Conservation (phyloP, 192 early-diverging fungal genomes). For the Gorgonomyces haynaldii region DNA sequence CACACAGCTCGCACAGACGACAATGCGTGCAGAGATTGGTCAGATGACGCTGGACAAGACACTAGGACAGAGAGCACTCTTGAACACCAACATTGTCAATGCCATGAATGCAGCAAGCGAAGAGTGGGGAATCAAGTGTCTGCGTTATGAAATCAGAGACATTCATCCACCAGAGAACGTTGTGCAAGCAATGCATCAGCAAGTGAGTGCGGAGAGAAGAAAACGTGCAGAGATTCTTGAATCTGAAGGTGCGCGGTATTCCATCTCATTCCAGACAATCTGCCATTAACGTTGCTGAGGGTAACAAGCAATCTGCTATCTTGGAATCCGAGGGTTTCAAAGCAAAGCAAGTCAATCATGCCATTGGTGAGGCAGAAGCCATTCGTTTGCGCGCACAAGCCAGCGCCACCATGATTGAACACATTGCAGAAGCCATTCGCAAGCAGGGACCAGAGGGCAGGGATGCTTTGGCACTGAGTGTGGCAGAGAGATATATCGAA, state of each 20-base stretch:
- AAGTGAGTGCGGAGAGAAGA: slow-evolving; percentile 89
- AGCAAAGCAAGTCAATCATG: slow-evolving; percentile 79
- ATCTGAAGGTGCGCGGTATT: slow-evolving; percentile 36
- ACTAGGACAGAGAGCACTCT: slow-evolving; percentile 79
- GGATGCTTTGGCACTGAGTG: slow-evolving; percentile 76
- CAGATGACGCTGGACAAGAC: slow-evolving; percentile 95
- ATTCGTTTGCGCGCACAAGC: slow-evolving; percentile 76
- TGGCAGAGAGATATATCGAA: slow-evolving; percentile 95
- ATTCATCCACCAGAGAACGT: slow-evolving; percentile 93
- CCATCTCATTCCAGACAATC: slow-evolving; percentile 46
- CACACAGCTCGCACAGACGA: slow-evolving; percentile 95
- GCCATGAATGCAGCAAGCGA: slow-evolving; percentile 87
- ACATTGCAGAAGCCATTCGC: slow-evolving; percentile 66
- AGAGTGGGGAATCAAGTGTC: slow-evolving; percentile 92
- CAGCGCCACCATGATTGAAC: slow-evolving; percentile 66
- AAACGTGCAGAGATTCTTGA: slow-evolving; percentile 89
- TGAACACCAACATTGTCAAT: slow-evolving; percentile 89
- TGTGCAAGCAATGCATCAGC: slow-evolving; percentile 93
- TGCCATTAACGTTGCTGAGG: slow-evolving; percentile 96
- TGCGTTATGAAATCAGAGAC: slow-evolving; percentile 92
- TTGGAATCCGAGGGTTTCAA: slow-evolving; percentile 91
- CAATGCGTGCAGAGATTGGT: slow-evolving; percentile 98
- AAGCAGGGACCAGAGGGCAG: slow-evolving; percentile 38
- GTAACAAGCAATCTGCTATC: slow-evolving; percentile 79
- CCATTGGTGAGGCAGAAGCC: slow-evolving; percentile 52